Conservation (phyloP, 257 asterid species). For the Verbascum thapsus region DNA sequence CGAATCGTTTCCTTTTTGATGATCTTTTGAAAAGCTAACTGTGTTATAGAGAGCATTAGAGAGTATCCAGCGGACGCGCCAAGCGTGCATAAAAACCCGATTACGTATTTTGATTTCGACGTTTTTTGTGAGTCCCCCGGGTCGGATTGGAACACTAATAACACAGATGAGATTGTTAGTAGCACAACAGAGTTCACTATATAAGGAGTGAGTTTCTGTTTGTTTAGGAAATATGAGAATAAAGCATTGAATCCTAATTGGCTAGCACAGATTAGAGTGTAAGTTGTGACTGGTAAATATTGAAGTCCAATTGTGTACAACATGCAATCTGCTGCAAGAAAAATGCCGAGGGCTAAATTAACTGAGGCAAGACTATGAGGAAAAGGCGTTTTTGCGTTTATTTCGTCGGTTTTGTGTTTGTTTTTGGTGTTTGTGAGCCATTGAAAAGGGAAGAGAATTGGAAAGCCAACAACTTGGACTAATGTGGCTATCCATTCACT, state of each 20-base stretch:
- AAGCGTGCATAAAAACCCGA: conserved; percentile 54
- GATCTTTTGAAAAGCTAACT: conserved; percentile 47
- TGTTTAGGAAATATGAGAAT: conserved; percentile 59
- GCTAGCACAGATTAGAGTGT: conserved; percentile 51
- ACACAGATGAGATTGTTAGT: conserved; percentile 54
- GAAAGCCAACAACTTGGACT: conserved; percentile 61
- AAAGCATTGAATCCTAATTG: conserved; percentile 73
- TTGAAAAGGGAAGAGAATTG: conserved; percentile 64
- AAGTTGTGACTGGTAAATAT: conserved; percentile 65
- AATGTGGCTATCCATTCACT: conserved; percentile 73
- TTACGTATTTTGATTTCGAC: conserved; percentile 27
- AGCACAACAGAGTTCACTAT: conserved; percentile 59
- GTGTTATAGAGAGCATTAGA: conserved; percentile 46
- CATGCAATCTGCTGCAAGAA: conserved; percentile 46
- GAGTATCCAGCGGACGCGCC: conserved; percentile 58
- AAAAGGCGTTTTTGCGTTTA: not conserved
- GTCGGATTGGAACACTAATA: conserved; percentile 55
- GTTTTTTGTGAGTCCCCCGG: conserved; percentile 35
- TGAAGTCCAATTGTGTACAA: conserved; percentile 52
- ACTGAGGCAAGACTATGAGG: conserved; percentile 31
- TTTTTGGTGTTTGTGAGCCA: conserved; percentile 28
- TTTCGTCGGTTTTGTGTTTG: not conserved
- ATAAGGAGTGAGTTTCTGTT: conserved; percentile 69
- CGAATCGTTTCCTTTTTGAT: conserved; percentile 47
- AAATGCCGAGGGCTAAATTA: conserved; percentile 45